Evolutionary conservation across 176 grass and related monocot genomes (phyloP).

Genomic region (Pharus latifolius): DNA sequence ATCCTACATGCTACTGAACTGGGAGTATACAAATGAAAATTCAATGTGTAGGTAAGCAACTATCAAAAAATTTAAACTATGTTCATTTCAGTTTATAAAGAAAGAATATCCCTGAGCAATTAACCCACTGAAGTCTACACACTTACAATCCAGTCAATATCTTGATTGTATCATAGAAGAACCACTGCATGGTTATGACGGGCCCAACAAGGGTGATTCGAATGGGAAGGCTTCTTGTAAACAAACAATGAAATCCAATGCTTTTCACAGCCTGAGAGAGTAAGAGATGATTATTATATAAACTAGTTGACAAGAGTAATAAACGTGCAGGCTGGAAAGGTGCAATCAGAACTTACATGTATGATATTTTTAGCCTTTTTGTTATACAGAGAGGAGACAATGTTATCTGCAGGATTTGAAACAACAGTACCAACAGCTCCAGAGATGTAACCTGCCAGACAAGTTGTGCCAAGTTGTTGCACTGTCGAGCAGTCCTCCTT

Average conservation of each 20-base stretch:
- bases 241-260: slow-evolving; percentile 72
- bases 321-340: neutral
- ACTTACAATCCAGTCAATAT: slow-evolving; percentile 89
- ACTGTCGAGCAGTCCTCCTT: slow-evolving; percentile 63
- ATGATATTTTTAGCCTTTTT: slow-evolving; percentile 68
- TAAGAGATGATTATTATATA: slow-evolving; percentile 12
- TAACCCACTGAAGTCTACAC: neutral
- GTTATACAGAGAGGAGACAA: slow-evolving; percentile 86
- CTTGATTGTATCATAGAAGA: slow-evolving; percentile 94
- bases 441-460: slow-evolving; percentile 74
- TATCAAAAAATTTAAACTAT: neutral
- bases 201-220: slow-evolving; percentile 83
- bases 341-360: slow-evolving; percentile 37
- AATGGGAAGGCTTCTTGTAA: slow-evolving; percentile 84
- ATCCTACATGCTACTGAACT: neutral
- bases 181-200: slow-evolving; percentile 90
- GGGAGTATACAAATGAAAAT: neutral
- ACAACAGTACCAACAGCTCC: slow-evolving; percentile 85
- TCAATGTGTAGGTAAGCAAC: neutral
- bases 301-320: neutral
- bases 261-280: slow-evolving; percentile 60
- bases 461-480: slow-evolving; percentile 86
- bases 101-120: neutral
- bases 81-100: neutral
- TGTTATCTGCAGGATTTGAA: slow-evolving; percentile 96